These are phyloP conservation scores for Hemileia vastatrix DNA, from an alignment of 1,284 basidiomycete genomes.

Conservation along the genomic window DNA sequence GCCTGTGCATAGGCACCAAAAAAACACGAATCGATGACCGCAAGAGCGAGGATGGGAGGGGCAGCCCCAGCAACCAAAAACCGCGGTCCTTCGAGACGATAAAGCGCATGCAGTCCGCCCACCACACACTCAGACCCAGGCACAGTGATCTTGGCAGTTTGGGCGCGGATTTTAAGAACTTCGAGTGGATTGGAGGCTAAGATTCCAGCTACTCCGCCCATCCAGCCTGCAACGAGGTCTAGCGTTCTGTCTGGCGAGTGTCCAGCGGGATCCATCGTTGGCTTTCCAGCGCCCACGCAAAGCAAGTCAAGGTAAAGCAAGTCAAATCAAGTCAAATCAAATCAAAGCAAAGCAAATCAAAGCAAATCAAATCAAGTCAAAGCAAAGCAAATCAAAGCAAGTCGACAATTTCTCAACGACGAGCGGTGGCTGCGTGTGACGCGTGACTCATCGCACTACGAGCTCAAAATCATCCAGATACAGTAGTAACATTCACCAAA, in stretches of 20 bases:
- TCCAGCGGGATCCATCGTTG: too few relatives aligned
- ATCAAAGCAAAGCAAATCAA: too few relatives aligned
- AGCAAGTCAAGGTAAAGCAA: too few relatives aligned
- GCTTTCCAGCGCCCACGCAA: too few relatives aligned
- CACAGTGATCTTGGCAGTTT: constrained; percentile 26
- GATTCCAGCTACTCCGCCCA: constrained; percentile 30
- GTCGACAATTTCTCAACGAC: too few relatives aligned
- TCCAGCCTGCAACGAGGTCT: constrained; percentile 22
- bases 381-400: too few relatives aligned
- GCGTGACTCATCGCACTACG: too few relatives aligned
- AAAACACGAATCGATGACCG: constrained; percentile 39
- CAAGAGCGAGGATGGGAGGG: constrained; percentile 37
- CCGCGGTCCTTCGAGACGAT: constrained; percentile 32
- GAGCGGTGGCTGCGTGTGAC: too few relatives aligned
- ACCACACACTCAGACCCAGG: constrained; percentile 9
- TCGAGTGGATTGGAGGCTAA: constrained; percentile 31
- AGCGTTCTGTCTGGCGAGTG: constrained; percentile 17
- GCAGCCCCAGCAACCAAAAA: constrained; percentile 40
- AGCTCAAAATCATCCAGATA: too few relatives aligned
- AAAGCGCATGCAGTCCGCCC: constrained; percentile 29
- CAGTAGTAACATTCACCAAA: too few relatives aligned
- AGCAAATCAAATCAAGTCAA: too few relatives aligned
- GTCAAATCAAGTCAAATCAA: too few relatives aligned
- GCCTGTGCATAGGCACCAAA: constrained; percentile 36
- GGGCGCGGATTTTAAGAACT: constrained; percentile 36